These are phyloP conservation scores for Trametes meyenii DNA, from an alignment of 768 basidiomycete genomes.

Conservation along the genomic window DNA sequence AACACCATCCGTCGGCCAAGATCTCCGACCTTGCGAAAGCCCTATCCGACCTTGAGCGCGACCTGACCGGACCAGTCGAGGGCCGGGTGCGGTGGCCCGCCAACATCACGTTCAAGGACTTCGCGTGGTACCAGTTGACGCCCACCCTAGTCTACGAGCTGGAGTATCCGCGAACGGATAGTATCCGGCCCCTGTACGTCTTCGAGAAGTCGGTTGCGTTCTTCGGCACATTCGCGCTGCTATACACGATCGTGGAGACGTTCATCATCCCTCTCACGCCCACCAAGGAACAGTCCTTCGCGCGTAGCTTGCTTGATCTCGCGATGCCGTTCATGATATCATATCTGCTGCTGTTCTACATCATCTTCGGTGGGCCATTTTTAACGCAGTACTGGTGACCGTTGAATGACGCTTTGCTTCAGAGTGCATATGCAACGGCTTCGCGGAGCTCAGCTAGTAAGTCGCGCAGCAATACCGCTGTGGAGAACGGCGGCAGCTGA, in stretches of 20 bases:
- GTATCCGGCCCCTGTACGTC: constrained; percentile 80
- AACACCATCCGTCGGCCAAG: constrained; percentile 64
- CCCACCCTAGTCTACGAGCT: constrained; percentile 96
- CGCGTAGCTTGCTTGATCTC: constrained; percentile 79
- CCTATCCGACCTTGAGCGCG: constrained; percentile 73
- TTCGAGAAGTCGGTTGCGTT: constrained; percentile 76
- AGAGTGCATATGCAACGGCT: constrained; percentile 97
- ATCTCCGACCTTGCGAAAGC: constrained; percentile 75
- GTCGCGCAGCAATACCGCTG: constrained; percentile 28
- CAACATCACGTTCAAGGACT: constrained; percentile 82
- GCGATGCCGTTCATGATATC: constrained; percentile 93
- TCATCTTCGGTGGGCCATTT: constrained; percentile 66
- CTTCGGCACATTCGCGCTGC: constrained; percentile 93
- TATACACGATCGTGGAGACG: constrained; percentile 91
- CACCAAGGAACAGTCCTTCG: constrained; percentile 67
- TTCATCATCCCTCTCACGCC: constrained; percentile 89
- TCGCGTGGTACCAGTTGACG: constrained; percentile 81
- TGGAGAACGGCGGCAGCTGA: background rate
- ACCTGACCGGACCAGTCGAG: constrained; percentile 75
- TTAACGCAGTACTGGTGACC: constrained; percentile 10
- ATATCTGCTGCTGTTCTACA: constrained; percentile 84
- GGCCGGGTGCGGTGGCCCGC: constrained; percentile 75
- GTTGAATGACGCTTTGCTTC: background rate
- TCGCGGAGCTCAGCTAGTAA: constrained; percentile 90
- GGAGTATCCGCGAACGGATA: constrained; percentile 90